Evolutionary conservation across 2,329 filamentous ascomycete species (phyloP).

Genomic region (Penicillium freii): DNA sequence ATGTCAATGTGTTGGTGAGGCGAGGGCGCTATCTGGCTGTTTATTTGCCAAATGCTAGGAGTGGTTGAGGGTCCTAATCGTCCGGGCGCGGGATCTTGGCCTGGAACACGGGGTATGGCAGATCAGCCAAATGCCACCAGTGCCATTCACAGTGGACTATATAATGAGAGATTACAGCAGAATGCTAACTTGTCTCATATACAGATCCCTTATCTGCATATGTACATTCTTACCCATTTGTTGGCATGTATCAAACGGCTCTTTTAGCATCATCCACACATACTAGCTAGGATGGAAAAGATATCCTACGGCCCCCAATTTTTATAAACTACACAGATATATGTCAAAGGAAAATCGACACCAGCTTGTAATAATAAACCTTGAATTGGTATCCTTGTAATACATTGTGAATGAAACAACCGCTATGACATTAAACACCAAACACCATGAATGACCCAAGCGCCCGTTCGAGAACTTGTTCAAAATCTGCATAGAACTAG

Average conservation of each 20-base stretch:
- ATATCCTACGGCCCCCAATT: neutral
- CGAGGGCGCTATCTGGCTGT: constrained; percentile 2
- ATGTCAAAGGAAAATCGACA: neutral
- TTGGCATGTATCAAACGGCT: neutral
- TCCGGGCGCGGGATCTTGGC: constrained; percentile 19
- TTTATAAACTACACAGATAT: neutral
- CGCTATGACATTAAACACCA: constrained; percentile 20
- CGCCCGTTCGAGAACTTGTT: constrained; percentile 11
- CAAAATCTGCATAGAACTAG: constrained; percentile 20
- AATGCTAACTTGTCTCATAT: neutral
- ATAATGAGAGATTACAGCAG: neutral
- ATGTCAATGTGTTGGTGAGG: neutral
- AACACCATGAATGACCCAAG: constrained; percentile 17
- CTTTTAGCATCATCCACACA: neutral
- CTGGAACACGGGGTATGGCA: constrained; percentile 11
- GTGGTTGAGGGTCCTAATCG: constrained; percentile 17
- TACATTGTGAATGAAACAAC: constrained; percentile 13
- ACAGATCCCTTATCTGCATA: neutral
- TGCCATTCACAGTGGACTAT: neutral
- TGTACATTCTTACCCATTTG: neutral
- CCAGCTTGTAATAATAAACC: neutral
- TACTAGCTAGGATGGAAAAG: neutral
- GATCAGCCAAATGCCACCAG: constrained; percentile 3
- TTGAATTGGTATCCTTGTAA: constrained; percentile 8
- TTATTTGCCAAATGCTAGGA: constrained; percentile 4